Base-by-base conservation (phyloP, 495 filamentous ascomycete species). In the Jackrogersella multiformis region DNA sequence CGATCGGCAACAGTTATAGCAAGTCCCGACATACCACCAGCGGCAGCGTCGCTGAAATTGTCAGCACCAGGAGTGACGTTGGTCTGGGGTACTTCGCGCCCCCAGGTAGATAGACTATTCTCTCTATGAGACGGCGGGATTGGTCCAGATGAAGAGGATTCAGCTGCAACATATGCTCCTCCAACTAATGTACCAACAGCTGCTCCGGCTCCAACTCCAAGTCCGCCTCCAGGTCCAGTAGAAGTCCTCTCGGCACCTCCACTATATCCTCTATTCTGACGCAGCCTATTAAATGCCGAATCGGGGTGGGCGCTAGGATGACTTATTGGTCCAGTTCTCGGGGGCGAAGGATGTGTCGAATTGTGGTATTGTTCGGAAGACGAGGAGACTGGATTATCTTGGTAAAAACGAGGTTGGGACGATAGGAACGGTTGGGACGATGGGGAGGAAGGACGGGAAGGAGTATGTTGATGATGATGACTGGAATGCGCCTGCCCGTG, bases 21-120 rank as follows among this genome's bases (percentile, higher is more conserved):
- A 56, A 94, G 88, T 23, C 89, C 90, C 15, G 89, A 84, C 73
- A 94, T 90, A 23, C 91, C 92, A 55, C 91, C 92, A 45, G 84
- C 85, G 10, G 91, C 90, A 39, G 81, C 76, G 23, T 88, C 85
- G 44, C 90, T 86, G 54, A 92, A 85, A 71, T 94, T 93, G 76
- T 93, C 91, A 35, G 86, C 83, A 8, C 89, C 90, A 4, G 91
- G 91, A 5, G 90, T 92, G 39, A 87, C 82, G 45, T 80, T 88
- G 49, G 82, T 85, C 60, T 79, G 79, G 45, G 81, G 80, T 7
- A 76, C 36, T 35, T 64, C 69, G 23, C 61, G 74, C 12, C 67
- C 75, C 76, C 74, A 74, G 39, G 67, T 66, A 24, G 71, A 69
- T 34, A 61, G 59, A 34, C 70, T 72, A 30, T 71, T 42, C 41